Base-by-base conservation (phyloP, 2,329 filamentous ascomycete species). In the Monosporascus sp. region DNA sequence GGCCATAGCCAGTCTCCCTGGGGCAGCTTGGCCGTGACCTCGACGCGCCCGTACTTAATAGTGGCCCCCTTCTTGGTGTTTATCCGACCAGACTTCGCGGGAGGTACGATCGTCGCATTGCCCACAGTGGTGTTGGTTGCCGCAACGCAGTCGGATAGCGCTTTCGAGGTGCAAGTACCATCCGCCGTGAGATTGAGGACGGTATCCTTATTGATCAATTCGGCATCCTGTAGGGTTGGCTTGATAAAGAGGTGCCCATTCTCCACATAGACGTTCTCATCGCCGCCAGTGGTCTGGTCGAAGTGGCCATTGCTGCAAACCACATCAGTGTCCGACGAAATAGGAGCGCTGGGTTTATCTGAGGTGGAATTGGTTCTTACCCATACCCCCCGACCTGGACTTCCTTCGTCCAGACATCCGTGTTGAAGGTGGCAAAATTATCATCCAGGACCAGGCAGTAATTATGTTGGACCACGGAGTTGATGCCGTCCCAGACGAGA, bases 1-100 rank as follows among this genome's bases (percentile, higher is more conserved):
- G 90, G 90, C 90, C 90, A 94, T 11, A 95, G 78, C 90, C 90
- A 94, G 72, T 94, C 89, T 51, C 90, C 90, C 47, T 75, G 70
- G 5, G 90, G 89, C 27, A 94, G 73, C 70, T 86, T 86, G 25
- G 90, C 90, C 1, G 80, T 84, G 5, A 95, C 89, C 67, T 95
- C 88, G 50, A 95, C 80, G 44, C 88, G 86, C 47, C 90, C 90
- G 66, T 89, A 95, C 70, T 84, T 89, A 74, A 95, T 89, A 17
- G 73, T 79, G 6, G 83, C 83, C 17, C 85, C 82, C 44, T 81
- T 81, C 65, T 82, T 86, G 52, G 88, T 92, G 72, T 85, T 87
- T 72, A 95, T 83, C 55, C 90, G 86, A 6, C 83, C 90, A 1
- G 90, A 93, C 61, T 83, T 85, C 57, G 88, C 83, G 0, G 90